Conservation (phyloP, 2,329 filamentous ascomycete species). For the Colletotrichum kahawae region DNA sequence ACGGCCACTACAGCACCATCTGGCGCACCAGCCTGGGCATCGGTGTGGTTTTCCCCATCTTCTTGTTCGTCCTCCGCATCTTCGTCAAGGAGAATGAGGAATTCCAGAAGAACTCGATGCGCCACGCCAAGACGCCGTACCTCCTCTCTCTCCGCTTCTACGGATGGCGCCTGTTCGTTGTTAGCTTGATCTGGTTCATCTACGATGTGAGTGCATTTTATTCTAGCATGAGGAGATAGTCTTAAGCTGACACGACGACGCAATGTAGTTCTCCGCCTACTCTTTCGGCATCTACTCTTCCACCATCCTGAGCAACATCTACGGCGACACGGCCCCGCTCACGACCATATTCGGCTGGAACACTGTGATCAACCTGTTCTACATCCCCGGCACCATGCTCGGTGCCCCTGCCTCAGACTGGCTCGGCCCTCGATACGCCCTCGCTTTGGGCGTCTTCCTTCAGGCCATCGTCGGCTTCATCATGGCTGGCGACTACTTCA, state of each 20-base stretch:
- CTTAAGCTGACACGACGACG: no score
- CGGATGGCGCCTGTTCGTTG: conserved; percentile 71
- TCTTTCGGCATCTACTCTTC: conserved; percentile 87
- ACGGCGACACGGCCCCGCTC: conserved; percentile 63
- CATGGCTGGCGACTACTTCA: conserved; percentile 81
- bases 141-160: conserved; percentile 67
- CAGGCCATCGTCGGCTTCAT: conserved; percentile 86
- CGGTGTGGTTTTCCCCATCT: conserved; percentile 77
- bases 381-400: conserved; percentile 80
- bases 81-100: conserved; percentile 81
- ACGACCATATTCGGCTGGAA: conserved; percentile 89
- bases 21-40: conserved; percentile 85
- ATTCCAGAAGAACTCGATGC: conserved; percentile 74
- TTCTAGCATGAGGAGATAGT: background rate
- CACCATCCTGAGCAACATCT: conserved; percentile 71
- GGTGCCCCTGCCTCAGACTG: conserved; percentile 80
- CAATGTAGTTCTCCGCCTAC: conserved; percentile 72
- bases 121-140: conserved; percentile 61
- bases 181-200: conserved; percentile 83
- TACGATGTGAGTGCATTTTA: conserved; percentile 63
- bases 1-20: conserved; percentile 71
- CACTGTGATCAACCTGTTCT: conserved; percentile 86
- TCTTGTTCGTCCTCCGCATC: conserved; percentile 73
- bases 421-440: conserved; percentile 77
- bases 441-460: conserved; percentile 71